phyloP scores from a whole-genome alignment of 352 stramenopile genomes.

The Phytophthora citrophthora region DNA sequence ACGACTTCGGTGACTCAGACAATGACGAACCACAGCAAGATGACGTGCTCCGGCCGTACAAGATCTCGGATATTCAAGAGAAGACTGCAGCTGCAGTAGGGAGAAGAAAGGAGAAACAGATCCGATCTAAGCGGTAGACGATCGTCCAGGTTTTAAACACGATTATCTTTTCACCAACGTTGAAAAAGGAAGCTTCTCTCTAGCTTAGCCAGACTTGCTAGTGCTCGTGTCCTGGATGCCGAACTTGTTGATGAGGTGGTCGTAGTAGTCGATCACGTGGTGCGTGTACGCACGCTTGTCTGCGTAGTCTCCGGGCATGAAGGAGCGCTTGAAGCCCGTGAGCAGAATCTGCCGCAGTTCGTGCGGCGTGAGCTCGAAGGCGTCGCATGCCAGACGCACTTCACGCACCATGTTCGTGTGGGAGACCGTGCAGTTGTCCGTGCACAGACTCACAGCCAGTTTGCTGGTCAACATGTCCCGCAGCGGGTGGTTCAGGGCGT shows the following conservation, averaged over 20 bases:
- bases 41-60: conserved; percentile 68
- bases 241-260: conserved; percentile 77
- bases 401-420: conserved; percentile 88
- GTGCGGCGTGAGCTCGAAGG: conserved; percentile 72
- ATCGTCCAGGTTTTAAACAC: neutral
- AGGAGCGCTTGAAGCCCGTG: conserved; percentile 87
- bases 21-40: conserved; percentile 66
- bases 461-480: conserved; percentile 86
- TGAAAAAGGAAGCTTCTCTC: neutral
- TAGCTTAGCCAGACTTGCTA: conserved; percentile 33
- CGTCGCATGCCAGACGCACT: conserved; percentile 81
- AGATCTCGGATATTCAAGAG: conserved; percentile 84
- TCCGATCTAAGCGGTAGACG: conserved; percentile 49
- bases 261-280: conserved; percentile 89
- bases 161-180: neutral
- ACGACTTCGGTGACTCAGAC: conserved; percentile 82
- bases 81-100: conserved; percentile 71
- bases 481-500: conserved; percentile 76
- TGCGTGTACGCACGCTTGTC: conserved; percentile 85
- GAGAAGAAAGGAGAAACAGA: conserved; percentile 74
- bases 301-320: conserved; percentile 83
- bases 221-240: conserved; percentile 54
- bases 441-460: conserved; percentile 84
- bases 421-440: conserved; percentile 89
- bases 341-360: conserved; percentile 82